Evolutionary conservation across 2,329 filamentous ascomycete species (phyloP), one percentile per base, ranked within the genome.

Genomic region (Pseudogymnoascus sp.): DNA sequence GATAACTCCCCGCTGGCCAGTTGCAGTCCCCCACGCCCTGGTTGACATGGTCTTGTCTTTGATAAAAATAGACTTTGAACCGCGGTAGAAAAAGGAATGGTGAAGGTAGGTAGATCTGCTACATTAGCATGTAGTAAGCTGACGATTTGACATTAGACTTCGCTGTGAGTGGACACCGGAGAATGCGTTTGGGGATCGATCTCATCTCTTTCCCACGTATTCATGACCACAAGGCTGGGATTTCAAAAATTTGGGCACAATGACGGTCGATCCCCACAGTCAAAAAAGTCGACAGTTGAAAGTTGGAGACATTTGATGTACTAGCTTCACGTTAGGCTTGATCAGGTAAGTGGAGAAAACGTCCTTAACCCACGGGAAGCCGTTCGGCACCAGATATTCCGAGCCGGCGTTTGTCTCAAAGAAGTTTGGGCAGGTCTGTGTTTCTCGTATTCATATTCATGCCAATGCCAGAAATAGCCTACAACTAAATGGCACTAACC

Each of bases 221-320:
- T 54, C 14, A 54, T 54, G 48, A 31, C 48, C 48, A 3, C 48
- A 31, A 54, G 48, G 48, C 48, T 54, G 48, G 48, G 48, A 54
- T 54, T 31, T 54, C n/a, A 16, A 54, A 54, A 54, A n/a, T 31
- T 31, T 6, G 45, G 48, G 48, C 8, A 68, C 67, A 65, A 65
- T 63, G 48, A 70, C 62, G 61, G 68, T 70, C 67, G 69, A 61
- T 63, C 36, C 19, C 51, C 36, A 39, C 36, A 62, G 34, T 21
- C 43, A 14, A 28, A 39, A 39, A 28, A 39, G 37, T 31, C 31
- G 14, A 39, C 34, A 28, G 45, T 48, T 10, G 2, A 16, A 54
- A 54, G 0, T 31, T 54, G 25, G 48, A 54, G 48, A 31, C 48
- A 31, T 11, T 54, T 54, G 48, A 54, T 11, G 48, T 54, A 28